Conservation (phyloP, 1,284 basidiomycete genomes). For the Volvariella surrecta region DNA sequence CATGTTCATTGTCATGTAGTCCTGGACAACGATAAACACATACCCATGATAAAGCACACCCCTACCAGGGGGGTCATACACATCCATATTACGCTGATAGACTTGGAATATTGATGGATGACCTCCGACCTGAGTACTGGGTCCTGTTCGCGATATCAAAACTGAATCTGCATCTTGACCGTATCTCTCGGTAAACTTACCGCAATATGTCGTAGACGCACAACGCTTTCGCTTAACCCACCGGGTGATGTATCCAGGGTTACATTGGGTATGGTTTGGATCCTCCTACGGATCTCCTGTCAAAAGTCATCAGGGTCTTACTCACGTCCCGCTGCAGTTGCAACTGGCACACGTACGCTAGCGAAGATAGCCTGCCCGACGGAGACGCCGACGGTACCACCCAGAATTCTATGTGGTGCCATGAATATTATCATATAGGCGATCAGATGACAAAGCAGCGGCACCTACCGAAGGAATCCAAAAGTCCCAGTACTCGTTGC, state of each 20-base stretch:
- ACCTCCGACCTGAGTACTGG: slow-evolving; percentile 37
- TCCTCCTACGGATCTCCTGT: slow-evolving; percentile 41
- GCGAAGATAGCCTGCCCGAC: slow-evolving; percentile 65
- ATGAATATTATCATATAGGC: neutral
- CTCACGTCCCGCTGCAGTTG: neutral
- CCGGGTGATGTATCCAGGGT: slow-evolving; percentile 42
- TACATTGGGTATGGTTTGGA: slow-evolving; percentile 38
- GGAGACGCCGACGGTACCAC: slow-evolving; percentile 72
- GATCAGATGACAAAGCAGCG: neutral
- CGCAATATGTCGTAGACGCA: slow-evolving; percentile 41
- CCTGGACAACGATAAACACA: slow-evolving; percentile 14
- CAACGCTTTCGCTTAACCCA: slow-evolving; percentile 48
- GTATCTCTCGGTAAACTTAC: slow-evolving; percentile 22
- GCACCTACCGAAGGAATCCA: slow-evolving; percentile 55
- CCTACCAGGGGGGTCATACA: slow-evolving; percentile 54
- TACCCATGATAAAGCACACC: slow-evolving; percentile 50
- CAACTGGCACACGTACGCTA: slow-evolving; percentile 34
- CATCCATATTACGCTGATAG: slow-evolving; percentile 69
- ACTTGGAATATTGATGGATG: slow-evolving; percentile 60
- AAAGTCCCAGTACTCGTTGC: slow-evolving; percentile 67
- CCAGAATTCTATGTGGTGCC: slow-evolving; percentile 43
- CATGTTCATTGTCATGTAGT: neutral
- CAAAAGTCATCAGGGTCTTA: neutral
- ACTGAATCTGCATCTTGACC: slow-evolving; percentile 6
- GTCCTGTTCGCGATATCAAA: slow-evolving; percentile 31